Conservation (phyloP, 1,139 yeast species). For the Lodderomyces elongisporus region DNA sequence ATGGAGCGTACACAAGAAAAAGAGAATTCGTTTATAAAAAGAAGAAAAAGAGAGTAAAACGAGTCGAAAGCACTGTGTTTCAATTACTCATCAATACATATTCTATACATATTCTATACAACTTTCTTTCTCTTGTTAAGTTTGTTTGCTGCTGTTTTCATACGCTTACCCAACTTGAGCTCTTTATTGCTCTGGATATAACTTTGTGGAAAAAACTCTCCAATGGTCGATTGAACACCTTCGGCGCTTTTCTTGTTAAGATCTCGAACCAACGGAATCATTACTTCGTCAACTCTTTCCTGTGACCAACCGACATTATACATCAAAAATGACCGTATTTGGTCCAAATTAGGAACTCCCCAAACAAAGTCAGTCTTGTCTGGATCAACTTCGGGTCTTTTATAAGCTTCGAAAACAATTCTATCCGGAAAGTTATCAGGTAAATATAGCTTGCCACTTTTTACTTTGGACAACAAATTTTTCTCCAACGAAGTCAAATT, state of each 20-base stretch:
- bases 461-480: slow-evolving; percentile 53
- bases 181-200: slow-evolving; percentile 41
- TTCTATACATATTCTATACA: too few species aligned
- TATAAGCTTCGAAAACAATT: slow-evolving; percentile 67
- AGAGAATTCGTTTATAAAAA: too few species aligned
- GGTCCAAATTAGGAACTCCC: slow-evolving; percentile 88
- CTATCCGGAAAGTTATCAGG: slow-evolving; percentile 67
- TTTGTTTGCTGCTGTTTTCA: slow-evolving; percentile 53
- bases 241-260: slow-evolving; percentile 57
- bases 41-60: too few species aligned
- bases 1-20: too few species aligned
- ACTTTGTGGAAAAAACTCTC: slow-evolving; percentile 57
- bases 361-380: slow-evolving; percentile 76
- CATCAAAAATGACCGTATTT: slow-evolving; percentile 64
- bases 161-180: slow-evolving; percentile 51
- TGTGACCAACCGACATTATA: slow-evolving; percentile 78
- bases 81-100: too few species aligned
- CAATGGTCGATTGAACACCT: slow-evolving; percentile 52
- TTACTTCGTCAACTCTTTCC: slow-evolving; percentile 71
- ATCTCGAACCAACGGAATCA: slow-evolving; percentile 83
- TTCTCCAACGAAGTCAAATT: slow-evolving; percentile 28
- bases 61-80: too few species aligned
- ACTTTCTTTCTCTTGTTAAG: slow-evolving; percentile 26
- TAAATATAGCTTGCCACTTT: slow-evolving; percentile 57
- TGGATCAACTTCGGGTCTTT: slow-evolving; percentile 74